A percentile compares a stretch with the other conserved stretches of the same genome.
phyloP scores from a whole-genome alignment of 257 asterid genomes.

The Ligustrum vulgare region DNA sequence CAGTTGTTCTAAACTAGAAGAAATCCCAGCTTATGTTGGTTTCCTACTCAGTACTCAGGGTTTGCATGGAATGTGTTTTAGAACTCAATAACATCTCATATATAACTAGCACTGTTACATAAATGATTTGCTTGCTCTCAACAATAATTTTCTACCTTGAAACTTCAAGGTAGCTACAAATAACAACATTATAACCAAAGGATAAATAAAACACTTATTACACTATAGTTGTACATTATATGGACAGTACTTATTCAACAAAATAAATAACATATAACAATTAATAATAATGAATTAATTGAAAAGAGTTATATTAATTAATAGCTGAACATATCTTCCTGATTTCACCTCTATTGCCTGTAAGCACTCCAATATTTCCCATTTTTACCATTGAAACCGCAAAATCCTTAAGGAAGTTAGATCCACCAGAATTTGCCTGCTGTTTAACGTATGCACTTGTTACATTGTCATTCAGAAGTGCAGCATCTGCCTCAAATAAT shows the following conservation, averaged over 20 bases:
- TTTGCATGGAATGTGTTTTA: too few species aligned
- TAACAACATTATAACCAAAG: background rate
- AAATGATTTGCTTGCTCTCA: background rate
- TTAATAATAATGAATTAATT: background rate
- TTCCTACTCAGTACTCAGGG: too few species aligned
- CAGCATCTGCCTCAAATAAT: slow-evolving; percentile 47
- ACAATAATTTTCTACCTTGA: background rate
- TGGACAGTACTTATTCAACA: background rate
- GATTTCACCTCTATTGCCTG: slow-evolving; percentile 43
- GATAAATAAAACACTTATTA: background rate
- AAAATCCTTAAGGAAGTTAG: slow-evolving; percentile 39
- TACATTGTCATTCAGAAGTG: slow-evolving; percentile 30
- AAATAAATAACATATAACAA: background rate
- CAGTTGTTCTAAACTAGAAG: too few species aligned
- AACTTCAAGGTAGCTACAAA: background rate
- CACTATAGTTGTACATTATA: background rate
- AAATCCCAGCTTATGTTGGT: too few species aligned
- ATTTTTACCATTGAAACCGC: slow-evolving; percentile 49
- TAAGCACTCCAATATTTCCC: slow-evolving; percentile 41
- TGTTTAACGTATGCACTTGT: slow-evolving; percentile 33
- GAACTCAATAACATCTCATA: too few species aligned
- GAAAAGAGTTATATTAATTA: slow-evolving; percentile 4
- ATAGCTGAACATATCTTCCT: slow-evolving; percentile 41
- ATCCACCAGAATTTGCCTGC: slow-evolving; percentile 17
- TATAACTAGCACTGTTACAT: too few species aligned